Percentiles rank a stretch among this genome's conserved stretches.
These are phyloP conservation scores for Cylindrotheca closterium DNA, from an alignment of 108 stramenopile species.

Conservation along the genomic window DNA sequence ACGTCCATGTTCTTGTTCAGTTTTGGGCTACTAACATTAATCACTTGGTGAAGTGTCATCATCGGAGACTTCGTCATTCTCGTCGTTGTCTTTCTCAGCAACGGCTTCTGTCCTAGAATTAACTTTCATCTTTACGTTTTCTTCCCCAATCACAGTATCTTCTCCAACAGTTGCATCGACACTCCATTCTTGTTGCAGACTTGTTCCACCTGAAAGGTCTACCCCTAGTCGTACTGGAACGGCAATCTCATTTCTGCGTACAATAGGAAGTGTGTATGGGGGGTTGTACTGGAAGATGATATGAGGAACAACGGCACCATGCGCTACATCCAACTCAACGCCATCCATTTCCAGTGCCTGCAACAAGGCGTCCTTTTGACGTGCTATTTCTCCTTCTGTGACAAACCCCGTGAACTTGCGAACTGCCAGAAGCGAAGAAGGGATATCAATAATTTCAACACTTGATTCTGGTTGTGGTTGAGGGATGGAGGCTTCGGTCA, in stretches of 20 bases:
- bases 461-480: conserved; percentile 11
- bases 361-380: conserved; percentile 87
- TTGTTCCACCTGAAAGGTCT: conserved; percentile 2
- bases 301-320: conserved; percentile 72
- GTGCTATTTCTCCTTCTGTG: conserved; percentile 85
- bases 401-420: conserved; percentile 86
- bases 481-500: conserved; percentile 43
- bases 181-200: conserved; percentile 28
- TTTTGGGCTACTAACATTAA: too few species aligned
- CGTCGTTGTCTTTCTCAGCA: not conserved
- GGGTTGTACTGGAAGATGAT: conserved; percentile 94
- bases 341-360: conserved; percentile 70
- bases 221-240: conserved; percentile 48
- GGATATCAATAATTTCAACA: conserved; percentile 68
- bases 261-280: conserved; percentile 91
- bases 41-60: conserved; percentile 29
- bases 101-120: not conserved
- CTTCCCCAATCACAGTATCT: not conserved
- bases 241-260: conserved; percentile 88
- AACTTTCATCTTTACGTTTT: not conserved
- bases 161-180: conserved; percentile 12
- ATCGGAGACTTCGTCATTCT: not conserved
- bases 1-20: too few species aligned
- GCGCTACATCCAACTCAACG: conserved; percentile 77
- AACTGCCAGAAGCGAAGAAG: conserved; percentile 70